Base-by-base conservation (phyloP, 1,139 yeast genomes). In the Nematodospora anomalae region DNA sequence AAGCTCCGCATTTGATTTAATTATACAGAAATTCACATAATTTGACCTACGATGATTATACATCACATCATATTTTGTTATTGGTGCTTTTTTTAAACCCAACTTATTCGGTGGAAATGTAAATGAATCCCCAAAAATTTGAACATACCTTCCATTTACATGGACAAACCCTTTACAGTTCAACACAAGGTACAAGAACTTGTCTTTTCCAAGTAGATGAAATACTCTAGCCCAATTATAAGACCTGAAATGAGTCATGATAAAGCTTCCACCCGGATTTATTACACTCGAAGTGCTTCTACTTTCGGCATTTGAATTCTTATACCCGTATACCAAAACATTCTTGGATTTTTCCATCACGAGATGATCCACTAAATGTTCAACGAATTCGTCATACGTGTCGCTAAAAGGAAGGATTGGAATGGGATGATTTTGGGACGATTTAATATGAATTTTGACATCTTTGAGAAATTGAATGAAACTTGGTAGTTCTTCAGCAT, bases 151-250 rank as follows among this genome's bases (percentile, higher is more conserved):
- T 0, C 50, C 59, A 23, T 37, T 45, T 1, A 16, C 31, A 12
- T 28, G 27, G 9, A 52, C 30, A 35, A 47, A 60, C 7, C 71
- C 66, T 23, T 51, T 52, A 22, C 53, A 48, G 18, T 55, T 53
- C 9, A 65, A 33, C 1, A 76, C 15, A 32, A 76, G 36, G 3
- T 57, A 42, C 4, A 64, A 26, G 45, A 74, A 73, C 1, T 33
- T 37, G 1, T 38, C 38, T 9, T 37, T 40, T 0, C 79, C 79
- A 0, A 74, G 42, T 2, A 54, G 33, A 1, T 38, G 35, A 38
- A 53, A 66, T 0, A 74, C 39, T 5, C 51, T 43, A 14, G 60
- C 58, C 71, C 79, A 73, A n/a, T 50, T 41, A n/a, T 28, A 25
- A 7, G 13, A 10, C 14, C 27, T 33, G 22, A 41, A 27, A 14